Evolutionary conservation across 164 flowering plant species (phyloP).

Genomic region (grape (Vitis vinifera)): DNA sequence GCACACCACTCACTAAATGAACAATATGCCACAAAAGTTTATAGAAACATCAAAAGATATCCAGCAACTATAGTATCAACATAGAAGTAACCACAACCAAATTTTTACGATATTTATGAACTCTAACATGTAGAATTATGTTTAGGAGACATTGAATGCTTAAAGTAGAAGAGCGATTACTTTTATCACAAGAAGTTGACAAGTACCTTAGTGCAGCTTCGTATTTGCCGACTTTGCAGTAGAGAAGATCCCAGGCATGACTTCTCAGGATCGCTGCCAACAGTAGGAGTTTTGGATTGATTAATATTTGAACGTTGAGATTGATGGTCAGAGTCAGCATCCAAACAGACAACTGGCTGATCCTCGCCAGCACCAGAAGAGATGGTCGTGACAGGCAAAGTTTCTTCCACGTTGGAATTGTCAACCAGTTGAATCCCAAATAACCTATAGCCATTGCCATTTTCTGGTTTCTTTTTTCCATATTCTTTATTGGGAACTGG

Average conservation of each 20-base stretch:
- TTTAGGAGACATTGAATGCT: too few species aligned
- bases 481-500: not conserved
- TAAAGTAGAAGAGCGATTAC: too few species aligned
- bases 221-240: not conserved
- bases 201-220: constrained; percentile 1
- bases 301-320: not conserved
- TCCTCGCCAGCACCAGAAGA: not conserved
- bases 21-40: too few species aligned
- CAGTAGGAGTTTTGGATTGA: not conserved
- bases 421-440: constrained; percentile 1
- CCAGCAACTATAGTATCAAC: too few species aligned
- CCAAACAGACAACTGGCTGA: not conserved
- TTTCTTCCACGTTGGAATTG: not conserved
- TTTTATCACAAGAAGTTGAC: too few species aligned
- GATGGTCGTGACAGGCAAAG: not conserved
- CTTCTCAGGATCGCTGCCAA: not conserved
- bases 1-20: too few species aligned
- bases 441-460: not conserved
- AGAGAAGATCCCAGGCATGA: not conserved
- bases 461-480: not conserved
- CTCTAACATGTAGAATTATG: too few species aligned
- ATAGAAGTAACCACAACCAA: too few species aligned
- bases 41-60: too few species aligned
- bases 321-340: not conserved
- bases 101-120: too few species aligned